phyloP scores from a whole-genome alignment of 345 rosid species.

The Citrus glauca region DNA sequence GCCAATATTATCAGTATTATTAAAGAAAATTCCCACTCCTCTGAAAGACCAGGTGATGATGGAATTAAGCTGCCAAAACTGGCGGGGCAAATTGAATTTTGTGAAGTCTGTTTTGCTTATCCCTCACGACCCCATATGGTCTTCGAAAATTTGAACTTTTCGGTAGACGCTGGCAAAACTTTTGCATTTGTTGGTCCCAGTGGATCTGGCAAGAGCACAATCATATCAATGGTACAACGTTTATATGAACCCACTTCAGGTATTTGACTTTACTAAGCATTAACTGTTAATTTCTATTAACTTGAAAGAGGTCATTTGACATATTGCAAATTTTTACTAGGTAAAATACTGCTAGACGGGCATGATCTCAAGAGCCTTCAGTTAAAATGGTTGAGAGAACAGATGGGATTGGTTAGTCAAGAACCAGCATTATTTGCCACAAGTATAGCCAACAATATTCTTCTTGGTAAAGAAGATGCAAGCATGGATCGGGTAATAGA shows the following conservation, averaged over 20 bases:
- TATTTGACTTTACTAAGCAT: slow-evolving; percentile 7
- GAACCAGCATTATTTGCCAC: slow-evolving; percentile 86
- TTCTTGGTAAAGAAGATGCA: slow-evolving; percentile 65
- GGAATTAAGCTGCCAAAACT: slow-evolving; percentile 41
- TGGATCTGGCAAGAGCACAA: slow-evolving; percentile 89
- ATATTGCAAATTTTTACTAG: slow-evolving; percentile 26
- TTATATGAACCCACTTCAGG: slow-evolving; percentile 84
- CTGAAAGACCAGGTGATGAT: slow-evolving; percentile 22
- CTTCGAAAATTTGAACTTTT: slow-evolving; percentile 65
- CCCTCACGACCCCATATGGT: slow-evolving; percentile 60
- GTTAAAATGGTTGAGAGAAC: slow-evolving; percentile 76
- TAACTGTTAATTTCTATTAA: neutral
- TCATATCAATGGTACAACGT: slow-evolving; percentile 78
- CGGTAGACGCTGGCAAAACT: slow-evolving; percentile 56
- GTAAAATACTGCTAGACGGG: slow-evolving; percentile 65
- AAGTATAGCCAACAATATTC: slow-evolving; percentile 61
- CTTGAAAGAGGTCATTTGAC: neutral
- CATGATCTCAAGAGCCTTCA: slow-evolving; percentile 50
- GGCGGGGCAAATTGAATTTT: slow-evolving; percentile 58
- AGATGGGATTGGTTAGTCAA: slow-evolving; percentile 88
- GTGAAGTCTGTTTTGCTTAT: slow-evolving; percentile 53
- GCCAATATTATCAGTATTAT: slow-evolving; percentile 60
- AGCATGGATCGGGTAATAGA: slow-evolving; percentile 39
- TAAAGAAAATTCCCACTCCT: slow-evolving; percentile 21
- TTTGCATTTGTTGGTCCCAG: slow-evolving; percentile 83